phyloP scores from a whole-genome alignment of 768 basidiomycete species.

The Termitomyces sp. region DNA sequence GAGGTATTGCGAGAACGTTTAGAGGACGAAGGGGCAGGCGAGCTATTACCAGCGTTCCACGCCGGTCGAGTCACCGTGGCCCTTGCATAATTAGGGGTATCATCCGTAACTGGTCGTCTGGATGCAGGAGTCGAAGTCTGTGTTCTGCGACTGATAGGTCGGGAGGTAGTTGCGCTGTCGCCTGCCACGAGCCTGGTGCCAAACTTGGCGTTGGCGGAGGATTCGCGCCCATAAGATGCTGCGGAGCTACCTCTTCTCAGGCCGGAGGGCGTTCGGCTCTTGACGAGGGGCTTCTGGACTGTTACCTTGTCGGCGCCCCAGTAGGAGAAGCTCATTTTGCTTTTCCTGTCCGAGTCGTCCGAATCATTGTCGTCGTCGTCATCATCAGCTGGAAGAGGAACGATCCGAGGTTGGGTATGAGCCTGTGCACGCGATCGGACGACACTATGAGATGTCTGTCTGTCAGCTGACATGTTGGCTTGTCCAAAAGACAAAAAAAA shows the following conservation, averaged over 20 bases:
- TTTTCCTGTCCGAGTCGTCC: slow-evolving; percentile 83
- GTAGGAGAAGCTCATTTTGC: slow-evolving; percentile 92
- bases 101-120: slow-evolving; percentile 49
- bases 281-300: slow-evolving; percentile 70
- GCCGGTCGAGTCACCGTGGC: slow-evolving; percentile 72
- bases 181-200: slow-evolving; percentile 73
- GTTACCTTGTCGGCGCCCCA: slow-evolving; percentile 93
- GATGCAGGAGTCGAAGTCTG: slow-evolving; percentile 37
- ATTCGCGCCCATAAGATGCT: slow-evolving; percentile 70
- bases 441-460: slow-evolving; percentile 37
- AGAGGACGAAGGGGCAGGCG: slow-evolving; percentile 29
- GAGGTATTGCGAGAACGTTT: slow-evolving; percentile 71
- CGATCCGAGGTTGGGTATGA: slow-evolving; percentile 54
- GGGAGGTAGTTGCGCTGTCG: slow-evolving; percentile 39
- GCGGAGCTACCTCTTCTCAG: slow-evolving; percentile 36
- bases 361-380: slow-evolving; percentile 58
- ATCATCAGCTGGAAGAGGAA: slow-evolving; percentile 66
- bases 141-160: slow-evolving; percentile 63
- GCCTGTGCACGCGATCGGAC: slow-evolving; percentile 65
- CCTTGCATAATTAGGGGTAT: slow-evolving; percentile 56
- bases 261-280: slow-evolving; percentile 33
- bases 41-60: slow-evolving; percentile 63
- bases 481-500: not conserved
- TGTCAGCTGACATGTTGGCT: not conserved
- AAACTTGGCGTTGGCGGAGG: slow-evolving; percentile 91